Evolutionary conservation across 1,284 basidiomycete genomes (phyloP).

Genomic region (Tetrapyrgos nigripes): DNA sequence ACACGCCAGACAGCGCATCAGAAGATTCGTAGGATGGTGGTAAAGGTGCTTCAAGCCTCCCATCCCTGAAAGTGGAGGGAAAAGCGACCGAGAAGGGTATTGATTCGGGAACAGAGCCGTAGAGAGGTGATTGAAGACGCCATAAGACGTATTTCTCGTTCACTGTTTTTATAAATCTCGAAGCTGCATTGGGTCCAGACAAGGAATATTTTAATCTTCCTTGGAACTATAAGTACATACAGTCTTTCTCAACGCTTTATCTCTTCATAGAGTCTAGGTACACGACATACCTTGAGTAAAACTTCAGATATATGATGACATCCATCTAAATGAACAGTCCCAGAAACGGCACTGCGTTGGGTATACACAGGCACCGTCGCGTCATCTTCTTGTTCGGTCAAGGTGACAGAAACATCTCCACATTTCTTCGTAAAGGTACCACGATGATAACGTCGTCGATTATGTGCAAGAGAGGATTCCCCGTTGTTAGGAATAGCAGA

Average conservation of each 20-base stretch:
- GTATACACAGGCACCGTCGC: constrained; percentile 4
- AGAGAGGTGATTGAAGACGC: background rate
- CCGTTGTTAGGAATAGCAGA: background rate
- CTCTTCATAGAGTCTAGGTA: background rate
- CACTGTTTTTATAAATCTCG: background rate
- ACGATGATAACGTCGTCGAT: background rate
- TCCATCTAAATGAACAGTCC: constrained; percentile 1
- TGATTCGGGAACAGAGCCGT: background rate
- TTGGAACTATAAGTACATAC: constrained; percentile 2
- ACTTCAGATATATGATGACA: constrained; percentile 7
- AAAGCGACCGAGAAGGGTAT: constrained; percentile 8
- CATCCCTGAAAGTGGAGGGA: constrained; percentile 8
- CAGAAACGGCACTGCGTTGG: constrained; percentile 7
- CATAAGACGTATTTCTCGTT: constrained; percentile 11
- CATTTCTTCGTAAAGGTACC: constrained; percentile 8
- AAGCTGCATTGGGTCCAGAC: constrained; percentile 1
- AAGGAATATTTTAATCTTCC: constrained; percentile 8
- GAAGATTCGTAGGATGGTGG: constrained; percentile 13
- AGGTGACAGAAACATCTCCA: constrained; percentile 4
- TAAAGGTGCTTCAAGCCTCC: background rate
- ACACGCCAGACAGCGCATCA: background rate
- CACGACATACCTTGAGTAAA: constrained; percentile 3
- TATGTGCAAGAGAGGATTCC: constrained; percentile 5
- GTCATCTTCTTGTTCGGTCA: constrained; percentile 11
- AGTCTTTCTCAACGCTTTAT: no score